Evolutionary conservation across 805 yeast genomes (phyloP), one percentile per base, ranked within the genome.

Genomic region (Isabelozyma pseudorhagii): DNA sequence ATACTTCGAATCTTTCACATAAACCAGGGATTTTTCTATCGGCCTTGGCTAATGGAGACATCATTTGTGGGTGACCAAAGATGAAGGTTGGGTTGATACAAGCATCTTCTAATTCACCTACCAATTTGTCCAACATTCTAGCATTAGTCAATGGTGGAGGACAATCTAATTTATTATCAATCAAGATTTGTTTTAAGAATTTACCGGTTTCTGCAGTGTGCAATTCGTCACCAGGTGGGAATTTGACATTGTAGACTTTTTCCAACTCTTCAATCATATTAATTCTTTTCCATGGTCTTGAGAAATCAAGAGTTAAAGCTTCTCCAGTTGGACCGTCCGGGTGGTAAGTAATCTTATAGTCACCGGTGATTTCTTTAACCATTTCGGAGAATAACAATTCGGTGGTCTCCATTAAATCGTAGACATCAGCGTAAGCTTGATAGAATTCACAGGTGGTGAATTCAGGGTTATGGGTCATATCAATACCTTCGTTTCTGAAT

Each of bases 21-120:
- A 93, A 78, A 63, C 99, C 99, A 53, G 97, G 96, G 55, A 82
- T 80, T 53, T 85, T 80, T 75, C 99, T 86, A 69, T 93, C 89
- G 77, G 89, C 89, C 79, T 93, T 93, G 68, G 99, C 99, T 74
- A 93, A 82, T 58, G 99, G 99, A 50, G 98, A 93, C 99, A 93
- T 93, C 96, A 93, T 90, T 78, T 93, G 97, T 52, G 99, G 99
- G 73, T 93, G 99, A 62, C 99, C 99, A 65, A 90, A 92, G 72
- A 93, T 89, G 74, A 93, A 93, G 44, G 98, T 94, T 62, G 99
- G 99, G 80, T 89, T 94, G 74, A 93, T 88, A 68, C 96, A 89
- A 47, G 83, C 79, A 65, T 92, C 97, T 79, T 93, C 99, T 71
- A 87, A 82, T 70, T 90, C 97, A 67, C 99, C 98, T 61, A 93